Evolutionary conservation across 305 asterid genomes (phyloP).

Genomic region (Withania somnifera): DNA sequence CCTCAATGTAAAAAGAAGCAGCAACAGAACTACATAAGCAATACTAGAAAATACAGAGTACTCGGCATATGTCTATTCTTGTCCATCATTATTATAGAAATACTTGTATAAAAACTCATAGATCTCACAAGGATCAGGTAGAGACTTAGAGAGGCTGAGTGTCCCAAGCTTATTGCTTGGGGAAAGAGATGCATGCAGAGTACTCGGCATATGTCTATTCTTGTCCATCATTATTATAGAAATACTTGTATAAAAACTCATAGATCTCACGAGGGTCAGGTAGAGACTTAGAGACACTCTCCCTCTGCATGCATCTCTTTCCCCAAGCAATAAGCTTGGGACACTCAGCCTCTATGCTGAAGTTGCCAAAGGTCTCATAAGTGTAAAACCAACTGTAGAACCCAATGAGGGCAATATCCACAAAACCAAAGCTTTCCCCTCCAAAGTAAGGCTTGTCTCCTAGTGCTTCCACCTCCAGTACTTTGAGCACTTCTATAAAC

Average conservation of each 20-base stretch:
- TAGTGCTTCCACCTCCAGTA: background rate
- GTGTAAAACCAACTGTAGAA: slow-evolving; percentile 4
- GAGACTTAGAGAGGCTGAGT: background rate
- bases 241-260: no score
- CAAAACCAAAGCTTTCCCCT: slow-evolving; percentile 6
- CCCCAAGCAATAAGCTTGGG: slow-evolving; percentile 5
- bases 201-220: no score
- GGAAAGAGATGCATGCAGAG: background rate
- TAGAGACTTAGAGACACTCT: slow-evolving; percentile 6
- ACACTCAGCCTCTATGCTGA: slow-evolving; percentile 9
- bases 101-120: no score
- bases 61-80: no score
- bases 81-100: no score
- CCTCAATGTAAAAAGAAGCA: no score
- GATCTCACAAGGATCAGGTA: slow-evolving; percentile 5
- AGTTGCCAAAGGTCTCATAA: slow-evolving; percentile 3
- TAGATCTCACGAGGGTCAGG: slow-evolving; percentile 3
- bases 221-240: no score
- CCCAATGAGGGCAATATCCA: slow-evolving; percentile 7
- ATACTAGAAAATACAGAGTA: background rate
- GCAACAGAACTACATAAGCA: no score
- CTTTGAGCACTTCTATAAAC: background rate
- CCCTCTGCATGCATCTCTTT: slow-evolving; percentile 4
- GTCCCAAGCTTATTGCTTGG: slow-evolving; percentile 1
- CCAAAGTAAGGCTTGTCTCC: slow-evolving; percentile 13